Conservation (phyloP, 768 basidiomycete species). For the Naematelia encephala region DNA sequence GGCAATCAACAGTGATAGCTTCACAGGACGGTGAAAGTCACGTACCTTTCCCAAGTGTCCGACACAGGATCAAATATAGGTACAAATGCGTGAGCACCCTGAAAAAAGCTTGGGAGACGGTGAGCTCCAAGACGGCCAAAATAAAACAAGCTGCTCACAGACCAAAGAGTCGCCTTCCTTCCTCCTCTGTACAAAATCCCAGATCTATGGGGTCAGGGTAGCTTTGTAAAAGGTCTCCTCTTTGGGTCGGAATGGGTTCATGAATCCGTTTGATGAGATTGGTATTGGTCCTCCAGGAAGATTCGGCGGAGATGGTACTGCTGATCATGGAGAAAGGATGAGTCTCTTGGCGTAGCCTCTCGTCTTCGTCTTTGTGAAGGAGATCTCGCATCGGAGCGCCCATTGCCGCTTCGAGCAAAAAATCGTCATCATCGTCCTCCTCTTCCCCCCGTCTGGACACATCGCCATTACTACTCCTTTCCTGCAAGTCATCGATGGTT, state of each 20-base stretch:
- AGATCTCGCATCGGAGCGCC: constrained; percentile 6
- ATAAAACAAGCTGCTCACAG: constrained; percentile 5
- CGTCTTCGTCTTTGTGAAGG: constrained; percentile 9
- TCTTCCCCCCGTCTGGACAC: not conserved
- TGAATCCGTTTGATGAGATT: not conserved
- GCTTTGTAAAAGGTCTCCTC: constrained; percentile 1
- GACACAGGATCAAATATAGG: constrained; percentile 6
- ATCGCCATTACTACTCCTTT: not conserved
- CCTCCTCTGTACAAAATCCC: constrained; percentile 11
- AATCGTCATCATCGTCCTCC: constrained; percentile 5
- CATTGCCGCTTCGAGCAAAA: constrained; percentile 2
- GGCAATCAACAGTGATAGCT: not conserved
- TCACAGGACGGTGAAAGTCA: not conserved
- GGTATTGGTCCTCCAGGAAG: not conserved
- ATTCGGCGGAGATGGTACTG: not conserved
- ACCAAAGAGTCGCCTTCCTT: constrained; percentile 11
- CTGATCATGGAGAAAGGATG: not conserved
- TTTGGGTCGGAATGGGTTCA: constrained; percentile 3
- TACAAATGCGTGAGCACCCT: constrained; percentile 8
- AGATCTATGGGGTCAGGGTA: constrained; percentile 11
- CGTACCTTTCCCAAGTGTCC: constrained; percentile 15
- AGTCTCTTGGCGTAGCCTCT: constrained; percentile 3
- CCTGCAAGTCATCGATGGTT: not conserved
- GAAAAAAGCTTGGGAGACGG: constrained; percentile 8
- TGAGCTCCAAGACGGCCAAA: not conserved